These are phyloP conservation scores for Verticillium longisporum DNA, from an alignment of 2,329 filamentous ascomycete species.

Conservation along the genomic window DNA sequence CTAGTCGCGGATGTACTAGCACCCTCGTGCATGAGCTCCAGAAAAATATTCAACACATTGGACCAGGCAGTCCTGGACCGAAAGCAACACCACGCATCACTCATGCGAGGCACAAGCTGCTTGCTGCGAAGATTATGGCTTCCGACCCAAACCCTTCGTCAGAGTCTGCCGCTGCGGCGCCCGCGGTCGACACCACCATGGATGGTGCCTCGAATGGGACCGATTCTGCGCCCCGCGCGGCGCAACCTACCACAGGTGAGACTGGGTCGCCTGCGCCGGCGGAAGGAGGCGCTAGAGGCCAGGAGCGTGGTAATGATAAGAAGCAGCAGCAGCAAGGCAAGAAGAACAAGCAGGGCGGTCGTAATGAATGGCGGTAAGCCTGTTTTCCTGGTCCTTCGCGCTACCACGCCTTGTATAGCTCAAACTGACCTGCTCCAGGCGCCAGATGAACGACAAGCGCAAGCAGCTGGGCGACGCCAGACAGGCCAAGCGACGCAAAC, in stretches of 20 bases:
- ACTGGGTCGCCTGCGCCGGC: not conserved
- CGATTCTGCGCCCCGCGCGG: not conserved
- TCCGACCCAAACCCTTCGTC: not conserved
- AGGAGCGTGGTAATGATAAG: not conserved
- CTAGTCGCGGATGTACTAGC: no score
- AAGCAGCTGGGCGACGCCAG: slow-evolving; percentile 31
- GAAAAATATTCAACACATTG: not conserved
- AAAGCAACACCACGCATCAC: not conserved
- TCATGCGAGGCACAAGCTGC: not conserved
- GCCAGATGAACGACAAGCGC: slow-evolving; percentile 29
- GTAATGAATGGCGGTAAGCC: slow-evolving; percentile 20
- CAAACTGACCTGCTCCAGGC: slow-evolving; percentile 26
- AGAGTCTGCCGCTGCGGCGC: not conserved
- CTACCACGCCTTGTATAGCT: slow-evolving; percentile 14
- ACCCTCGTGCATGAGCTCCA: not conserved
- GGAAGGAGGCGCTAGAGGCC: not conserved
- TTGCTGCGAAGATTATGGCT: not conserved
- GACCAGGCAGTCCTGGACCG: not conserved
- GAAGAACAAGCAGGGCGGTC: slow-evolving; percentile 2
- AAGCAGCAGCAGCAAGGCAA: slow-evolving; percentile 3
- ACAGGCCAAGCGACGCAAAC: slow-evolving; percentile 34
- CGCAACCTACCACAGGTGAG: not conserved
- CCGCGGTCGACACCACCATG: not conserved
- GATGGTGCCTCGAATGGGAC: not conserved
- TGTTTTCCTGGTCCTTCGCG: not conserved